These are phyloP conservation scores for Pichia phayaonensis DNA, from an alignment of 805 yeast genomes.

Conservation along the genomic window DNA sequence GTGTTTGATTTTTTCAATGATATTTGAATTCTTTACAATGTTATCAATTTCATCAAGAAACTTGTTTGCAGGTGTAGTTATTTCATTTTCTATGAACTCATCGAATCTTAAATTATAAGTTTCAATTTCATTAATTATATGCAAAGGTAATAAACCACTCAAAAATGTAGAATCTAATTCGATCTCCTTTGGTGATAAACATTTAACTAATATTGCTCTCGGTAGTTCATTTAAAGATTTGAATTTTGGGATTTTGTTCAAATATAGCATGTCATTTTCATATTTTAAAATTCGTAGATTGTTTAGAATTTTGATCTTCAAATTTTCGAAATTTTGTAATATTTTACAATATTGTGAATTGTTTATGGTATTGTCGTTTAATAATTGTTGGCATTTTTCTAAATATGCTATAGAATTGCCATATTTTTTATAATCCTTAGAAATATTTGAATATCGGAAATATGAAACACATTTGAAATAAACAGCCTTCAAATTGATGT, in stretches of 20 bases:
- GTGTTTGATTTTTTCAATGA: constrained; percentile 59
- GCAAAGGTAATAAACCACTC: constrained; percentile 55
- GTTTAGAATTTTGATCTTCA: constrained; percentile 37
- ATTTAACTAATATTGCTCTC: constrained; percentile 50
- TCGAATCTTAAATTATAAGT: constrained; percentile 46
- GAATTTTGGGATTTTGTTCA: constrained; percentile 51
- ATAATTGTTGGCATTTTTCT: constrained; percentile 32
- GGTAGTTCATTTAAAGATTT: constrained; percentile 34
- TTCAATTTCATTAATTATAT: constrained; percentile 55
- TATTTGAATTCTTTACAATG: constrained; percentile 39
- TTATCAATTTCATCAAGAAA: constrained; percentile 38
- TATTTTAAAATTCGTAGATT: constrained; percentile 51
- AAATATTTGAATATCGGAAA: constrained; percentile 48
- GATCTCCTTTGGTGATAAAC: constrained; percentile 29
- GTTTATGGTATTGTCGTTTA: constrained; percentile 16
- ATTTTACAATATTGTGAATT: constrained; percentile 22
- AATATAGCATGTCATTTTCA: constrained; percentile 76
- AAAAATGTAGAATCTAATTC: constrained; percentile 32
- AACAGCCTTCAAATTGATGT: constrained; percentile 45
- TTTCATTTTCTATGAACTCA: constrained; percentile 10
- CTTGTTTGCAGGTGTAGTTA: constrained; percentile 36
- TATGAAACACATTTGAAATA: constrained; percentile 71
- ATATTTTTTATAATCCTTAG: constrained; percentile 43
- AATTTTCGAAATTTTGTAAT: constrained; percentile 44
- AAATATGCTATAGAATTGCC: constrained; percentile 69